Conservation (phyloP, 345 rosid species). For the Aurinia saxatilis region DNA sequence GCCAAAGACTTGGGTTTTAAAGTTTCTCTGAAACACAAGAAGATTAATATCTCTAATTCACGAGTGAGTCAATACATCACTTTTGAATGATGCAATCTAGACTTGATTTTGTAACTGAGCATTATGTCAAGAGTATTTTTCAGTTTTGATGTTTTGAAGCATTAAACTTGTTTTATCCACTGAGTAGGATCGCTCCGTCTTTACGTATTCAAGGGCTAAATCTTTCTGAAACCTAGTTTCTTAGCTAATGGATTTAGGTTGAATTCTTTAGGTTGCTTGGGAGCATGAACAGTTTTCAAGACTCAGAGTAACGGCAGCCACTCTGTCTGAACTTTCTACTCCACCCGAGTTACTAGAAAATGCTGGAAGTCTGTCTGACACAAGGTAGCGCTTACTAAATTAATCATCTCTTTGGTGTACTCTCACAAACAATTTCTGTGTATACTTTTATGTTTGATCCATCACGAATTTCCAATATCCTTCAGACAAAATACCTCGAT, state of each 20-base stretch:
- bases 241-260: not conserved
- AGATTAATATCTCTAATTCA: slow-evolving; percentile 89
- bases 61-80: slow-evolving; percentile 57
- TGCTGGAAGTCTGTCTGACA: slow-evolving; percentile 74
- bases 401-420: not conserved
- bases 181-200: not conserved
- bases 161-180: not conserved
- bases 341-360: slow-evolving; percentile 76
- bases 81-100: not conserved
- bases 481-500: not conserved
- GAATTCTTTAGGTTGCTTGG: slow-evolving; percentile 81
- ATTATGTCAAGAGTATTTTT: not conserved
- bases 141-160: not conserved
- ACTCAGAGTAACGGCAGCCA: slow-evolving; percentile 91
- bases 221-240: not conserved
- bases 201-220: not conserved
- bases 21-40: slow-evolving; percentile 91
- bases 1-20: slow-evolving; percentile 70
- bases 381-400: slow-evolving; percentile 43
- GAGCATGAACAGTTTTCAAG: slow-evolving; percentile 99
- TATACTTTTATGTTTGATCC: not conserved
- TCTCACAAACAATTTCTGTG: not conserved
- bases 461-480: not conserved
- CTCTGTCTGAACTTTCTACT: slow-evolving; percentile 66
- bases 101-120: not conserved